These are phyloP conservation scores for Hyphopichia fennica DNA, from an alignment of 1,139 yeast species.

Conservation along the genomic window DNA sequence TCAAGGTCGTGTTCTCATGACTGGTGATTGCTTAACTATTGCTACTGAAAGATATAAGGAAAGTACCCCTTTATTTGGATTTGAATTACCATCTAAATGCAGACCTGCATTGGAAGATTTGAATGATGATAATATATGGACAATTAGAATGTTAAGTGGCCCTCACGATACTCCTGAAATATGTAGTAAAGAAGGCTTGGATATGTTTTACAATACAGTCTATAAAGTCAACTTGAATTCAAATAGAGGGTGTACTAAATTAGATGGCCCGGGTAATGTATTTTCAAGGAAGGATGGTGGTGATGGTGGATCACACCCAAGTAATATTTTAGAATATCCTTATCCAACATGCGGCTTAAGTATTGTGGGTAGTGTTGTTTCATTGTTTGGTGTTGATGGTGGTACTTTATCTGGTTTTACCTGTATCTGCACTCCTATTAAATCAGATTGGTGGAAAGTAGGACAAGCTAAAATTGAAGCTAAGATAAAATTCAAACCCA, in stretches of 20 bases:
- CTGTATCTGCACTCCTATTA: constrained; percentile 28
- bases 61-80: constrained; percentile 11
- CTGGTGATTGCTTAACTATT: constrained; percentile 31
- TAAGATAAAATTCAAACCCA: constrained; percentile 20
- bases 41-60: constrained; percentile 5
- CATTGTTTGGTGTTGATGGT: constrained; percentile 35
- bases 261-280: constrained; percentile 31
- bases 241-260: constrained; percentile 33
- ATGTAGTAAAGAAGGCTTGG: constrained; percentile 24
- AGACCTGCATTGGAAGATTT: constrained; percentile 16
- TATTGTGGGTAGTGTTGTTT: constrained; percentile 30
- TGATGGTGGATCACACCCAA: constrained; percentile 39
- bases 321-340: constrained; percentile 33
- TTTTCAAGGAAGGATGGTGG: constrained; percentile 29
- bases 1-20: constrained; percentile 32
- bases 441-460: constrained; percentile 34
- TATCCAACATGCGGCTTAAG: constrained; percentile 36
- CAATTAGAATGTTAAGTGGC: constrained; percentile 29
- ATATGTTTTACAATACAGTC: constrained; percentile 19
- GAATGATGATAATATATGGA: constrained; percentile 18
- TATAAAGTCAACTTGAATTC: constrained; percentile 33
- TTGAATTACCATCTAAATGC: constrained; percentile 17
- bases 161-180: constrained; percentile 38
- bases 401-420: constrained; percentile 35
- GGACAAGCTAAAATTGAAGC: constrained; percentile 34